Base-by-base conservation (phyloP, 495 filamentous ascomycete species). In the Penicillium coffeae region DNA sequence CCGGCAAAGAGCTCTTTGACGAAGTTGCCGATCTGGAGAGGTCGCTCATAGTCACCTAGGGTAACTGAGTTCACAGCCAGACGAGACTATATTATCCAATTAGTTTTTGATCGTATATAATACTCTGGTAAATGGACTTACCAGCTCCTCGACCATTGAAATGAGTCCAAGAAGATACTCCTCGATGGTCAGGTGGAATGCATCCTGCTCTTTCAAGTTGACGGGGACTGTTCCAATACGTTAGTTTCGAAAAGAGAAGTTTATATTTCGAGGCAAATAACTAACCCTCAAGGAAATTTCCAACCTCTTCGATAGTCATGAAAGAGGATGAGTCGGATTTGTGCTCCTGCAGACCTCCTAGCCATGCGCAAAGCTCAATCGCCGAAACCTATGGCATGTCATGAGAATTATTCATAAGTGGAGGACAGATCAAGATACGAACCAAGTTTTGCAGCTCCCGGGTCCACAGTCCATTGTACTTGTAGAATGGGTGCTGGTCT, bases 41-140 rank as follows among this genome's bases (percentile, higher is more conserved):
- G 92, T 21, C 91, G 78, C 25, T 79, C 72, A 50, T 86, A 90
- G 70, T 98, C 92, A 38, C 90, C 90, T 33, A 96, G 74, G 0
- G 92, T 98, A 55, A 98, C 93, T 2, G 88, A 87, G 71, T 98
- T 98, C 72, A 92, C 88, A n/a, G 92, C 88, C 27, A 98, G 77
- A 34, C 91, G 87, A 39, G 87, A 79, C 82, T 85, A 14, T 83
- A 15, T 45, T 32, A 22, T 38, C 5, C 10, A 13, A 15, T 34
- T 9, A 44, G 21, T 58, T 16, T 54, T 38, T 49, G 20, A 27
- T 7, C 22, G 21, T 12, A 21, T 33, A 21, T 9, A 30, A 33
- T 27, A 3, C n/a, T 34, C 39, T 15, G 40, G 13, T 8, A 10
- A 43, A 21, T 10, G 8, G 39, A 14, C 68, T 7, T 68, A 86